Conservation (phyloP, 106 monocot species). For the Allium fistulosum region DNA sequence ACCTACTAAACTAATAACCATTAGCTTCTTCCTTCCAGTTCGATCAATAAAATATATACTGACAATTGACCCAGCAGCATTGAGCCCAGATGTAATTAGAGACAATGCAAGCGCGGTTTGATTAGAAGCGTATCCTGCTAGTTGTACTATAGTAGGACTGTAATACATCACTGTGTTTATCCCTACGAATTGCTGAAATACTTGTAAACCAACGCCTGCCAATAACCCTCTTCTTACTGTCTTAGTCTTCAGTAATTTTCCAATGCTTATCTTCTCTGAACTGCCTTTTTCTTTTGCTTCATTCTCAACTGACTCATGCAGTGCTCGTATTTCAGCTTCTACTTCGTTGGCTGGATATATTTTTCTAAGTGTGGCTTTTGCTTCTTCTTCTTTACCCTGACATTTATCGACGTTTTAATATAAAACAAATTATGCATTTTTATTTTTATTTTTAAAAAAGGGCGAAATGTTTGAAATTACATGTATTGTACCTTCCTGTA, state of each 20-base stretch:
- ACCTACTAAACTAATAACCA: constrained; percentile 50
- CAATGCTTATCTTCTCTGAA: constrained; percentile 40
- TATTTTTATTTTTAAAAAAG: background rate
- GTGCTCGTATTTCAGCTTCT: constrained; percentile 45
- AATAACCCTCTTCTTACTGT: constrained; percentile 64
- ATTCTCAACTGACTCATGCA: constrained; percentile 53
- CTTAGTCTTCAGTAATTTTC: constrained; percentile 41
- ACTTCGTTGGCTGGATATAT: constrained; percentile 64
- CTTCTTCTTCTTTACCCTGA: constrained; percentile 65
- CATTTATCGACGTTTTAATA: background rate
- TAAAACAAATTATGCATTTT: background rate
- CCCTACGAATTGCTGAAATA: constrained; percentile 89
- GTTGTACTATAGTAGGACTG: constrained; percentile 74
- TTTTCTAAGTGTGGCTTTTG: constrained; percentile 41
- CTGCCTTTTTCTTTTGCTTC: constrained; percentile 44
- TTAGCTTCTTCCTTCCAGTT: constrained; percentile 64
- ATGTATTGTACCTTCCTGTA: constrained; percentile 10
- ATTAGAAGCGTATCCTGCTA: constrained; percentile 84
- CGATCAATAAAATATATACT: constrained; percentile 80
- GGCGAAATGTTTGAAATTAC: background rate
- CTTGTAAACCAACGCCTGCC: constrained; percentile 72
- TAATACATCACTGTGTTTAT: constrained; percentile 95
- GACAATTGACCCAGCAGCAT: constrained; percentile 64
- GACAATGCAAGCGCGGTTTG: constrained; percentile 72
- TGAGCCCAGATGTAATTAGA: constrained; percentile 67